These are phyloP conservation scores for Alternaria panax DNA, from an alignment of 2,329 filamentous ascomycete genomes.

Conservation along the genomic window DNA sequence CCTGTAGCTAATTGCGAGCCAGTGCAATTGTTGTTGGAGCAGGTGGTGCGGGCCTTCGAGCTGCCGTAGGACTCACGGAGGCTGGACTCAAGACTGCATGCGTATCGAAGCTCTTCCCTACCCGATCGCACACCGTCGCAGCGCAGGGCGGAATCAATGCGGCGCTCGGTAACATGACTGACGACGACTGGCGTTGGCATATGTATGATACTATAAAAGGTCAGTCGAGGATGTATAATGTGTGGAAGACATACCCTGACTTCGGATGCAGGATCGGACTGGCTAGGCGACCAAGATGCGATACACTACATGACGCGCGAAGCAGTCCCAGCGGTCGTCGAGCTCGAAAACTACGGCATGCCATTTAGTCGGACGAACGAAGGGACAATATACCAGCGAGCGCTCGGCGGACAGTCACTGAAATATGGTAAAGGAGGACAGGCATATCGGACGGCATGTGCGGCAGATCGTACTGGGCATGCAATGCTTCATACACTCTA, in stretches of 20 bases:
- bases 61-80: slow-evolving; percentile 69
- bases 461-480: slow-evolving; percentile 58
- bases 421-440: slow-evolving; percentile 59
- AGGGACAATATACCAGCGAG: slow-evolving; percentile 58
- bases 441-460: slow-evolving; percentile 57
- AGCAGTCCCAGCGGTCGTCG: slow-evolving; percentile 62
- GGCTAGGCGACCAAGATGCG: slow-evolving; percentile 66
- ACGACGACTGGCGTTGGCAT: slow-evolving; percentile 67
- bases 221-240: neutral
- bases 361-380: slow-evolving; percentile 59
- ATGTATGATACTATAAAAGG: slow-evolving; percentile 62
- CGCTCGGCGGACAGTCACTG: slow-evolving; percentile 57
- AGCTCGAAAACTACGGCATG: slow-evolving; percentile 64
- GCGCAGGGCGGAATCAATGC: slow-evolving; percentile 71
- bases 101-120: slow-evolving; percentile 70
- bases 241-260: neutral
- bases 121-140: slow-evolving; percentile 70
- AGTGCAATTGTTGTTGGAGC: slow-evolving; percentile 58
- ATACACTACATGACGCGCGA: slow-evolving; percentile 68
- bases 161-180: slow-evolving; percentile 63
- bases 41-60: slow-evolving; percentile 69
- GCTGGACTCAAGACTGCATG: slow-evolving; percentile 71
- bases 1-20: slow-evolving; percentile 5
- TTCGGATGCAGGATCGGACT: slow-evolving; percentile 63
- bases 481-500: slow-evolving; percentile 61